phyloP scores from a whole-genome alignment of 768 basidiomycete genomes.

The Neoboletus magnificus region DNA sequence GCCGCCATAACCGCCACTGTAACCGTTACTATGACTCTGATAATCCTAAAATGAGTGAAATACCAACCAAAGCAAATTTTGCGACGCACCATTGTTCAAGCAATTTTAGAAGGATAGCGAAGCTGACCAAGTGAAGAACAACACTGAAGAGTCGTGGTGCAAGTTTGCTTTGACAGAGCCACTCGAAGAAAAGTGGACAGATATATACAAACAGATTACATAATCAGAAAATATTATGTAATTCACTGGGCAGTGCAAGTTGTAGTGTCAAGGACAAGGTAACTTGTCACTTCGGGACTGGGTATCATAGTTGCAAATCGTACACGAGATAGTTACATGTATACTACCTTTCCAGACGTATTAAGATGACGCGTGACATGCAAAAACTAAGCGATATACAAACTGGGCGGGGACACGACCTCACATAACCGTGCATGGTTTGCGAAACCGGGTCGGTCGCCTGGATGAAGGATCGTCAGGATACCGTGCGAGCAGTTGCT shows the following conservation, averaged over 20 bases:
- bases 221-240: conserved; percentile 9
- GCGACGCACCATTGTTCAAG: conserved; percentile 18
- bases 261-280: too few relatives aligned
- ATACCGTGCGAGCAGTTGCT: conserved; percentile 68
- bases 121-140: not conserved
- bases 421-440: conserved; percentile 40
- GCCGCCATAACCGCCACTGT: conserved; percentile 34
- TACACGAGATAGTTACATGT: conserved; percentile 9
- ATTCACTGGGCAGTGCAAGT: not conserved
- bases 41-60: not conserved
- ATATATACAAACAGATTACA: conserved; percentile 7
- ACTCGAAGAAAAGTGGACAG: conserved; percentile 14
- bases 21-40: conserved; percentile 35
- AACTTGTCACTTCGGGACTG: not conserved
- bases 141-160: conserved; percentile 19
- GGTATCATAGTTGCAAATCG: conserved; percentile 9
- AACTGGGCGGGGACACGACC: not conserved
- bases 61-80: not conserved
- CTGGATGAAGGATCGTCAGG: conserved; percentile 42
- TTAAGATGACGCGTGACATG: not conserved
- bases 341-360: conserved; percentile 3
- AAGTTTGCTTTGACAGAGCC: conserved; percentile 13
- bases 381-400: conserved; percentile 8
- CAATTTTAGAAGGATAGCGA: not conserved
- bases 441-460: conserved; percentile 26